Evolutionary conservation across 2,329 filamentous ascomycete genomes (phyloP).

Genomic region (Ophiostoma sp.): DNA sequence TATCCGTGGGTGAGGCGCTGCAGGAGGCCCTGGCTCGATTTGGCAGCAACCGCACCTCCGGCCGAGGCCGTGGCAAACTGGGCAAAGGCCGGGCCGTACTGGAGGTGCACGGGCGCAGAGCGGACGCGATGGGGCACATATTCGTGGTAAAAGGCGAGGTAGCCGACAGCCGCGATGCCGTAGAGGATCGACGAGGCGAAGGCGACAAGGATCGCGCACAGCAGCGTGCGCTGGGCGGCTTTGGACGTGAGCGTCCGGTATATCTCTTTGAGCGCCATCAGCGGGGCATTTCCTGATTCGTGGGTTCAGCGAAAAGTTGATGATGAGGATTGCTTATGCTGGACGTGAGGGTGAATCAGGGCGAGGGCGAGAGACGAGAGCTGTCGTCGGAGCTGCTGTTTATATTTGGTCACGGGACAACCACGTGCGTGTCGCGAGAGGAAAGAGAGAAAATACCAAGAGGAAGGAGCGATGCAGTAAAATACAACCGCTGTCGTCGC

Average conservation of each 20-base stretch:
- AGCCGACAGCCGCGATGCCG: constrained; percentile 45
- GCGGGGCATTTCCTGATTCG: background rate
- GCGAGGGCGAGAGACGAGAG: background rate
- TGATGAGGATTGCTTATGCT: background rate
- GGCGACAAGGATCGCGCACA: constrained; percentile 45
- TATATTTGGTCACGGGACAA: constrained; percentile 8
- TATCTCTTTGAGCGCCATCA: constrained; percentile 21
- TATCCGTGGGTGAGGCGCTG: constrained; percentile 34
- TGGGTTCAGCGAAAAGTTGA: no score
- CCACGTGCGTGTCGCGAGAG: background rate
- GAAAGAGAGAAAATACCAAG: background rate
- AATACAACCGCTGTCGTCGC: background rate
- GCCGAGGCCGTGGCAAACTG: background rate
- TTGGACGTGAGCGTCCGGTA: constrained; percentile 45
- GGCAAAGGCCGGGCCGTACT: constrained; percentile 46
- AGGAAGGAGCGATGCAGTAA: background rate
- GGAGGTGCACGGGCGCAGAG: constrained; percentile 49
- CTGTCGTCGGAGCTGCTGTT: background rate
- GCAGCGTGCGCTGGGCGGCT: constrained; percentile 45
- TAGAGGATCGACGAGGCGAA: constrained; percentile 43
- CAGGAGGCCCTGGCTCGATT: background rate
- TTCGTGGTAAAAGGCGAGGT: constrained; percentile 51
- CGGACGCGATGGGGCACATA: constrained; percentile 53
- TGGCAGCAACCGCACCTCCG: background rate
- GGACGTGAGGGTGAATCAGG: background rate